Base-by-base conservation (phyloP, 768 basidiomycete genomes). In the Russula emetica region DNA sequence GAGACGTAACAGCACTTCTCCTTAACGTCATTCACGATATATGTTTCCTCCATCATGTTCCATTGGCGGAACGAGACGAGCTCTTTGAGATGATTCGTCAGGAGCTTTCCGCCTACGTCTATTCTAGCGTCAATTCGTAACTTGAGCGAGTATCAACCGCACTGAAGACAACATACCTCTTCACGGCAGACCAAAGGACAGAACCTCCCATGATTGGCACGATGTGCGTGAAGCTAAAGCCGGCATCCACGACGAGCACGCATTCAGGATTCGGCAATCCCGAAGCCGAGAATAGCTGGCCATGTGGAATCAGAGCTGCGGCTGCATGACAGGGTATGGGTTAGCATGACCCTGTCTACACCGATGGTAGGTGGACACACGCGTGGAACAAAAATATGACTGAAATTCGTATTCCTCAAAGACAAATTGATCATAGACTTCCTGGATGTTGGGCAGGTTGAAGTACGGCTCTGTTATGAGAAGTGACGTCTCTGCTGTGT, bases 1-100 rank as follows among this genome's bases (percentile, higher is more conserved):
- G 92, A 86, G 60, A 96, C 88, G 74, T 87, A 97, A 75, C 93
- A 94, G 72, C 92, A 94, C 18, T 83, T 74, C 74, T 98, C 94
- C 74, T 96, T 94, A 70, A 93, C 88, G 70, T 89, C 83, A 76
- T 96, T 94, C 79, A 97, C 87, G 72, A 98, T 90, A 73, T 88
- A 85, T 2, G 93, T 95, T 74, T 98, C 89, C 71, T 97, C 94
- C 87, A 95, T 94, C 91, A 98, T 93, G 74, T 98, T 92, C 91
- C 92, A 98, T 72, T 98, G 95, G 50, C 96, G 86, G 74, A 90
- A 98, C 14, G 94, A 96, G 6, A 95, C 84, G 51, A 95, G 81
- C 71, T 95, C 92, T 72, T 97, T 97, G 26, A 98, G 82, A 57
- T 96, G 91, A 75, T 98, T 98, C 28, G 95, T 98, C 62, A 98